A percentile compares a stretch with the other conserved stretches of the same genome.
Evolutionary conservation across 140 eudicot genomes (phyloP).

Genomic region (Oenanthe javanica): DNA sequence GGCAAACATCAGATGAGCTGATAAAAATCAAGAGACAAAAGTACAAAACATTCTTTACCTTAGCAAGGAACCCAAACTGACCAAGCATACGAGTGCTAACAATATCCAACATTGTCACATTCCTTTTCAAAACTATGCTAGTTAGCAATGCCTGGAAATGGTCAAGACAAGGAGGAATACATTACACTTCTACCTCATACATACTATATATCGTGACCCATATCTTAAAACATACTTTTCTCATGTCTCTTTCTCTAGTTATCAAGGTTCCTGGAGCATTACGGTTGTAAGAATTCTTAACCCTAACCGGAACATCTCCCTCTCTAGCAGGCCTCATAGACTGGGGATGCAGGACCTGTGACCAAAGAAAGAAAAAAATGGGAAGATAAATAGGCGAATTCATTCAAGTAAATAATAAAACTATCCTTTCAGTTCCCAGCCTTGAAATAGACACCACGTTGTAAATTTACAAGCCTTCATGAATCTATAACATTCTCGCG

Average conservation of each 20-base stretch:
- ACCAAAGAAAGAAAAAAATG: constrained; percentile 5
- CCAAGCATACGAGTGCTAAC: constrained; percentile 99
- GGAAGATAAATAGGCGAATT: background rate
- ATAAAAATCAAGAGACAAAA: background rate
- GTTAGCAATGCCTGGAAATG: constrained; percentile 76
- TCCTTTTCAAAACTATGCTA: constrained; percentile 94
- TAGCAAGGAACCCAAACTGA: constrained; percentile 92
- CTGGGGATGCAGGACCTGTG: constrained; percentile 94
- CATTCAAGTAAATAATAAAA: background rate
- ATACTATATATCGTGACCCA: background rate
- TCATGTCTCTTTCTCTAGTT: constrained; percentile 78
- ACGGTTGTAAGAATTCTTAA: constrained; percentile 90
- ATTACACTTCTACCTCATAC: background rate
- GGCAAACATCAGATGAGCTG: background rate
- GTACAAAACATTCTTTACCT: constrained; percentile 33
- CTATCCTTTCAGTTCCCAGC: background rate
- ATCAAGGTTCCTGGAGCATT: constrained; percentile 97
- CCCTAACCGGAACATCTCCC: constrained; percentile 92
- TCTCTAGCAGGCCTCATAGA: constrained; percentile 99
- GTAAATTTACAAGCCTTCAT: background rate
- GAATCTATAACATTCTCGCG: background rate
- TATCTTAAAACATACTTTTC: constrained; percentile 48
- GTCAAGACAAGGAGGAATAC: background rate
- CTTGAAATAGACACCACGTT: background rate
- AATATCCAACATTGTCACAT: constrained; percentile 96